Conservation (phyloP, 306 rosid genomes). For the Rubus parviflorus region DNA sequence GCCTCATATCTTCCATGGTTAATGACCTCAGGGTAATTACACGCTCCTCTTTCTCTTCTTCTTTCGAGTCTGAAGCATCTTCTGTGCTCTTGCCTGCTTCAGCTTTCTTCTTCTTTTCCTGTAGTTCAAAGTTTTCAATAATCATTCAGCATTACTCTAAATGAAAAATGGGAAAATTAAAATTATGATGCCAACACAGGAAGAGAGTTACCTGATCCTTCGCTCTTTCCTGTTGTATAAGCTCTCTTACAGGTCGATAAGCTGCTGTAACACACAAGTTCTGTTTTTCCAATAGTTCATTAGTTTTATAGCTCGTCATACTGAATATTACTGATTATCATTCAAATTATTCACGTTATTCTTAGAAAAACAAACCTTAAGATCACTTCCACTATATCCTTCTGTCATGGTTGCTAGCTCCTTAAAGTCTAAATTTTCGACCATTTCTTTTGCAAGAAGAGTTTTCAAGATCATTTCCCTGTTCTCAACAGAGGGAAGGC, state of each 20-base stretch:
- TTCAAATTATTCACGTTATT: neutral
- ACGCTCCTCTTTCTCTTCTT: constrained; percentile 53
- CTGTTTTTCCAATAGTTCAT: constrained; percentile 51
- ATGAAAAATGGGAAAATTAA: neutral
- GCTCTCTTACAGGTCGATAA: constrained; percentile 89
- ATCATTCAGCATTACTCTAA: constrained; percentile 7
- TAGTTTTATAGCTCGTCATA: constrained; percentile 22
- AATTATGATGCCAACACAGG: neutral
- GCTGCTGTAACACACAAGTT: constrained; percentile 91
- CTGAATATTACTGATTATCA: neutral
- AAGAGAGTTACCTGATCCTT: constrained; percentile 67
- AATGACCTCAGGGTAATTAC: constrained; percentile 64
- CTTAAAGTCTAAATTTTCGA: constrained; percentile 62
- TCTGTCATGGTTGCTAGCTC: constrained; percentile 77
- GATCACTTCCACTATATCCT: constrained; percentile 95
- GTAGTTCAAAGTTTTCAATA: constrained; percentile 18
- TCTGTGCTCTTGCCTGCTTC: constrained; percentile 49
- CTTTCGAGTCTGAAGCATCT: constrained; percentile 47
- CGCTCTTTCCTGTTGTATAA: constrained; percentile 70
- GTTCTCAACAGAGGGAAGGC: constrained; percentile 72
- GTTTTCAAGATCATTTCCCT: constrained; percentile 76
- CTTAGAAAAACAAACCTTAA: constrained; percentile 57
- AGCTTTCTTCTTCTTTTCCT: constrained; percentile 75
- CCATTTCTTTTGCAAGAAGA: constrained; percentile 63
- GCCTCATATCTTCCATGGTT: constrained; percentile 89